Base-by-base conservation (phyloP, 1,284 basidiomycete genomes). In the Rhodotorula sp. region DNA sequence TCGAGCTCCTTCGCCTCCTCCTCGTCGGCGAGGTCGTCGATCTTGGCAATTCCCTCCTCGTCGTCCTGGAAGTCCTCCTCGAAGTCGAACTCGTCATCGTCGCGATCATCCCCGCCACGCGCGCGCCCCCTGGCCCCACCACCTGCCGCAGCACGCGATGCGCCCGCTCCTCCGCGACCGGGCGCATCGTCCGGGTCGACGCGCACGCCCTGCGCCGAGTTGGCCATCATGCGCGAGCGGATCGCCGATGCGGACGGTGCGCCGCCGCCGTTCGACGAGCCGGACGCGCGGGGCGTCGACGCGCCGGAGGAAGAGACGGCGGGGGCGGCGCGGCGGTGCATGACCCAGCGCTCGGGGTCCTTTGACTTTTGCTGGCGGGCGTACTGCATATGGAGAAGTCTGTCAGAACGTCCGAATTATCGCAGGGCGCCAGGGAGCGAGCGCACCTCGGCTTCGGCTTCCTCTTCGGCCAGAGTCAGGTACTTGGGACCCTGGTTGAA, bases 11-110 rank as follows among this genome's bases (percentile, higher is more conserved):
- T 93, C 52, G 88, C 86, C 79, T 92, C 90, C 68, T 92, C 90
- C 71, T 93, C 92, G 61, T 92, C 88, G 66, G 84, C 83, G 45
- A 88, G 88, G 68, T 91, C 89, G 27, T 85, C 84, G 80, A 88
- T 85, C 79, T 87, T 77, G 16, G 78, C 79, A 34, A 78, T 78
- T 1, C 80, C 88, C 79, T 93, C 92, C 64, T 94, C 92, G 74
- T 94, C 92, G 77, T 93, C 92, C 27, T 89, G 89, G 78, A 92
- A 90, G 25, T 90, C 89, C 77, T 91, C 91, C 77, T 93, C 91
- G 78, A 87, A 93, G 41, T 89, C 86, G 69, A 91, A 85, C 79
- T 94, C 92, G 77, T 93, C 92, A 71, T 91, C 73, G 19, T 67
- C 75, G 42, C 68, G 70, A 9, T 76, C 70, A 44, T 60, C 57